These are phyloP conservation scores for Endothia cerciana DNA, from an alignment of 2,329 filamentous ascomycete genomes.

Conservation along the genomic window DNA sequence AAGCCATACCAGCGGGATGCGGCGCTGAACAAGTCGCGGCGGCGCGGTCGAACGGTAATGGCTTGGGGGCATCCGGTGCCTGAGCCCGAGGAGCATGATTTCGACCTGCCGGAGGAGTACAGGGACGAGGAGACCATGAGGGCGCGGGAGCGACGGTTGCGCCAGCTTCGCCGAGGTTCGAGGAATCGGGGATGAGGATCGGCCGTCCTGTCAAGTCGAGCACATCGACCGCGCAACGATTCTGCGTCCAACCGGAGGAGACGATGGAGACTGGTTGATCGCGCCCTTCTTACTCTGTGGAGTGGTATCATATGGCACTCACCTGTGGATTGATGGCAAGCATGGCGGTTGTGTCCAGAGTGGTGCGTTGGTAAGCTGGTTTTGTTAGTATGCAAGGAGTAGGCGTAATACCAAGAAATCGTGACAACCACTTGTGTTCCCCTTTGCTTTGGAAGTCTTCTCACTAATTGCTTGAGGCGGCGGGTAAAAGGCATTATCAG, in stretches of 20 bases:
- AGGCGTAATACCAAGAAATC: slow-evolving; percentile 23
- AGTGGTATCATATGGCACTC: neutral
- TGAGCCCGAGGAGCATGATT: slow-evolving; percentile 71
- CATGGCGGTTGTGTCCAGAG: slow-evolving; percentile 6
- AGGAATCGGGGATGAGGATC: slow-evolving; percentile 24
- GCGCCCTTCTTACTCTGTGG: slow-evolving; percentile 3
- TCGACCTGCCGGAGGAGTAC: slow-evolving; percentile 72
- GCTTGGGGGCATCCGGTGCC: slow-evolving; percentile 86
- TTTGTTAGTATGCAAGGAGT: slow-evolving; percentile 13
- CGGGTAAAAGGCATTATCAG: neutral
- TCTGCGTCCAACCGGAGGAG: neutral
- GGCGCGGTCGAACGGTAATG: slow-evolving; percentile 69
- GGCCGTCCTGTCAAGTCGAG: neutral
- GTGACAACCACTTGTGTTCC: slow-evolving; percentile 6
- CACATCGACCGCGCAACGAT: neutral
- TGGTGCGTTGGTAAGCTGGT: slow-evolving; percentile 6
- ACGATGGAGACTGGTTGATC: slow-evolving; percentile 1
- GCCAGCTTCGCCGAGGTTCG: slow-evolving; percentile 51
- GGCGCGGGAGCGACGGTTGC: slow-evolving; percentile 64
- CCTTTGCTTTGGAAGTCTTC: neutral
- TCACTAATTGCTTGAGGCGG: neutral
- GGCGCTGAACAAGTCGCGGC: slow-evolving; percentile 73
- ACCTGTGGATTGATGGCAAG: slow-evolving; percentile 15
- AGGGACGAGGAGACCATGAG: slow-evolving; percentile 59
- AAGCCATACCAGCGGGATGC: slow-evolving; percentile 80